A percentile compares a stretch with the other conserved stretches of the same genome.
Evolutionary conservation across 2,329 filamentous ascomycete species (phyloP).

Genomic region (Madurella mycetomatis): DNA sequence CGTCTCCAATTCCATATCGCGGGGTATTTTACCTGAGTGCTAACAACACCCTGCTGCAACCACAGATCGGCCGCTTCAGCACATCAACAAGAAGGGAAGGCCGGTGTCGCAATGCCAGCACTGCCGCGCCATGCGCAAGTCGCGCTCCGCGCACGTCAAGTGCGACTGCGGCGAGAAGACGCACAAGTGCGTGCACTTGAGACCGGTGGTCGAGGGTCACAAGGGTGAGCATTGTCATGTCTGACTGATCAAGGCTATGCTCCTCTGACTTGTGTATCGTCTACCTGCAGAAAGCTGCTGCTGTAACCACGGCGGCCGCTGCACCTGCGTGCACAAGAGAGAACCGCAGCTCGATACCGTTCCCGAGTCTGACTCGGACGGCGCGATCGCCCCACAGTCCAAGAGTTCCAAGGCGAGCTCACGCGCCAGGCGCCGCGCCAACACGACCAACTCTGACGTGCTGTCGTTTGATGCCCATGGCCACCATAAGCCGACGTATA

Average conservation of each 20-base stretch:
- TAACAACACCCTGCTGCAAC: slow-evolving; percentile 15
- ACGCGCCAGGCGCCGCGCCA: slow-evolving; percentile 41
- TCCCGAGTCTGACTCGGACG: slow-evolving; percentile 59
- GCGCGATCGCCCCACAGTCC: slow-evolving; percentile 34
- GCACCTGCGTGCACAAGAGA: slow-evolving; percentile 62
- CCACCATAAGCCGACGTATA: slow-evolving; percentile 59
- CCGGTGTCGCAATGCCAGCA: slow-evolving; percentile 97
- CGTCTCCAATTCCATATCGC: neutral
- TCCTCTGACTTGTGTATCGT: slow-evolving; percentile 29
- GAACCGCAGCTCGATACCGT: slow-evolving; percentile 58
- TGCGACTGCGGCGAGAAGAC: slow-evolving; percentile 96
- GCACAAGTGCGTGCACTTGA: slow-evolving; percentile 61
- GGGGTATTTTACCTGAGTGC: slow-evolving; percentile 13
- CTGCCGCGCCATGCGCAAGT: slow-evolving; percentile 94
- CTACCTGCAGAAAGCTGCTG: slow-evolving; percentile 56
- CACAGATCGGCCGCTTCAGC: slow-evolving; percentile 81
- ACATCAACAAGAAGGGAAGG: slow-evolving; percentile 96
- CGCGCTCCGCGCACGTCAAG: slow-evolving; percentile 87
- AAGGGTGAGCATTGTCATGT: slow-evolving; percentile 46
- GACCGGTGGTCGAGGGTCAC: slow-evolving; percentile 54
- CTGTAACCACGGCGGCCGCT: slow-evolving; percentile 65
- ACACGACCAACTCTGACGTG: slow-evolving; percentile 58
- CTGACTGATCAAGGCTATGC: slow-evolving; percentile 23
- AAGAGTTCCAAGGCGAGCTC: slow-evolving; percentile 37
- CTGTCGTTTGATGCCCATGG: slow-evolving; percentile 60